Conservation (phyloP, 176 grass and related monocot genomes). For the Lolium multiflorum region DNA sequence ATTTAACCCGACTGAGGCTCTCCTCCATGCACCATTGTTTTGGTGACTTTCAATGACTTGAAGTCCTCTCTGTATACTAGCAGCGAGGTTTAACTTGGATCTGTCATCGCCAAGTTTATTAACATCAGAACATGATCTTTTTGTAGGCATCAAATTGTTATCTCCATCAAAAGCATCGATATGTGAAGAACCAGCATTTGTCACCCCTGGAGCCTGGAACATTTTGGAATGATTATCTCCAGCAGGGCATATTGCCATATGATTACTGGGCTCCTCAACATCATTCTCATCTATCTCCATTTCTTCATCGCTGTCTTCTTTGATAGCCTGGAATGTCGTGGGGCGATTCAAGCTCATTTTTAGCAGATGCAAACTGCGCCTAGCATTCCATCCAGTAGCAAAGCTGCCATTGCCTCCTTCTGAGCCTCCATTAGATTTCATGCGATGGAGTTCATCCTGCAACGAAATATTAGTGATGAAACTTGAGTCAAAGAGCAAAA, state of each 20-base stretch:
- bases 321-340: slow-evolving; percentile 68
- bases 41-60: slow-evolving; percentile 76
- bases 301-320: slow-evolving; percentile 94
- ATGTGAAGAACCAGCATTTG: slow-evolving; percentile 35
- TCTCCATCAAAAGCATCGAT: slow-evolving; percentile 44
- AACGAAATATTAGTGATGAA: slow-evolving; percentile 31
- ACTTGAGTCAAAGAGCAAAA: slow-evolving; percentile 35
- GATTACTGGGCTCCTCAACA: slow-evolving; percentile 67
- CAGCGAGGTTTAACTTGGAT: slow-evolving; percentile 61
- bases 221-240: slow-evolving; percentile 38
- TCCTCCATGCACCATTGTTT: slow-evolving; percentile 64
- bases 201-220: slow-evolving; percentile 30
- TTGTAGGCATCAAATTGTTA: slow-evolving; percentile 39
- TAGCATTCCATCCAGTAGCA: slow-evolving; percentile 75
- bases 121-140: slow-evolving; percentile 51
- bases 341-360: slow-evolving; percentile 87
- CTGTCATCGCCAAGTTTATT: slow-evolving; percentile 42
- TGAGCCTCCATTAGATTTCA: slow-evolving; percentile 76
- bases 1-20: slow-evolving; percentile 81
- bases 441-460: slow-evolving; percentile 90
- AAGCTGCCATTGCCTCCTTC: slow-evolving; percentile 55
- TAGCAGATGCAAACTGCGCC: slow-evolving; percentile 81
- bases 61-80: slow-evolving; percentile 89
- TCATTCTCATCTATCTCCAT: slow-evolving; percentile 99
- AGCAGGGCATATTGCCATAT: slow-evolving; percentile 41